These are phyloP conservation scores for Tribonema minus DNA, from an alignment of 108 stramenopile genomes.

Conservation along the genomic window DNA sequence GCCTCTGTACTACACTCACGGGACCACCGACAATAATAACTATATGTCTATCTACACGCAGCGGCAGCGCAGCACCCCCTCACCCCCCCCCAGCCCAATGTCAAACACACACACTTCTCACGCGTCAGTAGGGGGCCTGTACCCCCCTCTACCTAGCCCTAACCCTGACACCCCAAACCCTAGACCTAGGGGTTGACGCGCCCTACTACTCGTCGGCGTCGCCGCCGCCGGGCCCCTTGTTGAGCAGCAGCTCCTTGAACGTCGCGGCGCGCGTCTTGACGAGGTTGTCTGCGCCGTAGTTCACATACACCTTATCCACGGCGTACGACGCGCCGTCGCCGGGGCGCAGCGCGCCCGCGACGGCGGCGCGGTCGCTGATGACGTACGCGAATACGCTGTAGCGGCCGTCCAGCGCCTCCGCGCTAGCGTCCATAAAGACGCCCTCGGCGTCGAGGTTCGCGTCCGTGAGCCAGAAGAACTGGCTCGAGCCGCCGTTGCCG, in stretches of 20 bases:
- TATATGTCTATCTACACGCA: too few species aligned
- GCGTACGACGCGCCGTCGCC: not conserved
- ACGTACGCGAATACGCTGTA: slow-evolving; percentile 27
- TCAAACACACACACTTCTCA: too few species aligned
- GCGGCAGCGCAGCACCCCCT: too few species aligned
- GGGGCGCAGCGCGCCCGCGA: not conserved
- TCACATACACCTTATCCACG: not conserved
- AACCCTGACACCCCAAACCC: too few species aligned
- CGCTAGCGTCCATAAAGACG: slow-evolving; percentile 7
- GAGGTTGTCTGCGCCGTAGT: slow-evolving; percentile 29
- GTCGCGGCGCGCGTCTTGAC: slow-evolving; percentile 6
- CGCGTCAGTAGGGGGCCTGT: too few species aligned
- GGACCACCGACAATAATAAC: too few species aligned
- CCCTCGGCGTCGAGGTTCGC: slow-evolving; percentile 33
- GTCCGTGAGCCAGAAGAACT: slow-evolving; percentile 84
- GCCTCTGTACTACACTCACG: too few species aligned
- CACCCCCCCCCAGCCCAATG: too few species aligned
- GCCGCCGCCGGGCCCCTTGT: slow-evolving; percentile 8
- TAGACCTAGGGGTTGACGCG: too few species aligned
- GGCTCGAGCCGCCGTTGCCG: slow-evolving; percentile 76
- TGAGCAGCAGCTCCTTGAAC: slow-evolving; percentile 16
- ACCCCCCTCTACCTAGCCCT: too few species aligned
- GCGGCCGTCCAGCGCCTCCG: slow-evolving; percentile 13
- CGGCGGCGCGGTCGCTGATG: slow-evolving; percentile 1
- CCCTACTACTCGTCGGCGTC: not conserved